Base-by-base conservation (phyloP, 768 basidiomycete genomes). In the Boletus rubescentipes region DNA sequence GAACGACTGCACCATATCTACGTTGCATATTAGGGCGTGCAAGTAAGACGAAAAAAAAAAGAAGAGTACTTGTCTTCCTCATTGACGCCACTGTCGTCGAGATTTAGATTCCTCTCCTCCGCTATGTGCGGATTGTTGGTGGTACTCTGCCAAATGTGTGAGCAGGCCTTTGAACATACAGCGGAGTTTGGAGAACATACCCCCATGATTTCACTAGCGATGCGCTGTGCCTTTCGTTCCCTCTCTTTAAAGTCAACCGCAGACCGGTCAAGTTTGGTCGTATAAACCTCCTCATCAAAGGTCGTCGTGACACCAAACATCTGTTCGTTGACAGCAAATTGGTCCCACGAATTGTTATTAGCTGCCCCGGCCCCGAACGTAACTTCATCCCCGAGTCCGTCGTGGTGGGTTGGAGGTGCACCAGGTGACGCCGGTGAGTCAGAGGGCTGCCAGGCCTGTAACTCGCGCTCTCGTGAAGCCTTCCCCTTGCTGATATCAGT, bases 21-120 rank as follows among this genome's bases (percentile, higher is more conserved):
- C 38, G 30, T 36, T 30, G 49, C 20, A 38, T 0, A 34, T 69
- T 55, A 69, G 68, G 48, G 71, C 55, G 54, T 51, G 34, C 39
- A 53, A 42, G 53, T 45, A 46, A 49, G 46, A 55, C 40, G 46
- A 59, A 36, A 60, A 55, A 32, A 16, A 40, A 43, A 21, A 67
- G 8, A n/a, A n/a, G 67, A 83, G 64, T 58, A 98, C 96, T 92
- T 95, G 76, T 98, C 96, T 72, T 99, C 97, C 75, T 99, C 97
- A 67, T 95, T 93, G 53, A 77, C 70, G 37, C 85, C 87, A 54
- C 80, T 86, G 59, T 89, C 87, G 66, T 91, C 88, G 16, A 82
- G 72, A 32, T 68, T 64, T 54, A 82, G 61, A 56, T 77, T 72
- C 66, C 97, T 84, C 73, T 98, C 97, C 71, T 98, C 97, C 39